Evolutionary conservation across 306 rosid genomes (phyloP).

Genomic region (Crotalaria pallida): DNA sequence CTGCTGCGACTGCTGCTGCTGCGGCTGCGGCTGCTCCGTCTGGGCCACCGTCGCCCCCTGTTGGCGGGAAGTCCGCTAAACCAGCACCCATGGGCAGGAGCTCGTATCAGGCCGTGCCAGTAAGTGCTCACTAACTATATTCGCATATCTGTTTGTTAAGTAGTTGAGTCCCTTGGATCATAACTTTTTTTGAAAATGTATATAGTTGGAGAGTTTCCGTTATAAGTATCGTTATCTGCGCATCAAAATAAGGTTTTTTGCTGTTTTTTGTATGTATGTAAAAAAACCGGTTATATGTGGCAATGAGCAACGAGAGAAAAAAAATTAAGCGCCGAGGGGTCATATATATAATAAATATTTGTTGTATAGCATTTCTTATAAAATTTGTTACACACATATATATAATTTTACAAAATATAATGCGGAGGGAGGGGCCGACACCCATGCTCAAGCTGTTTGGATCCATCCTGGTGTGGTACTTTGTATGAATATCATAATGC

Average conservation of each 20-base stretch:
- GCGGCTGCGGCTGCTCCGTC: slow-evolving; percentile 35
- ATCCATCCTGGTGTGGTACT: background rate
- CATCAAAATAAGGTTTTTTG: background rate
- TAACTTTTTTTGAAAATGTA: background rate
- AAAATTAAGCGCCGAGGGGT: too few species aligned
- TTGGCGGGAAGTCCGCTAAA: slow-evolving; percentile 51
- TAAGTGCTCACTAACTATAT: slow-evolving; percentile 26
- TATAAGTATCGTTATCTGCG: background rate
- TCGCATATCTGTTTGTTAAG: background rate
- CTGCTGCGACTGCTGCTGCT: slow-evolving; percentile 26
- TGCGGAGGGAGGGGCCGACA: too few species aligned
- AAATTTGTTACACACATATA: too few species aligned
- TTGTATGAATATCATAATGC: background rate
- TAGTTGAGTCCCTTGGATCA: background rate
- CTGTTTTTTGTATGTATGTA: background rate
- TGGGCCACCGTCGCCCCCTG: slow-evolving; percentile 71
- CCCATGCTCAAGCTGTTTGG: too few species aligned
- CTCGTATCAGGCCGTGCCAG: slow-evolving; percentile 54
- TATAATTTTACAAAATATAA: too few species aligned
- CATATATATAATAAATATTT: too few species aligned
- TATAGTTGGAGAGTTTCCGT: background rate
- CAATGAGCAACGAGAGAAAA: too few species aligned
- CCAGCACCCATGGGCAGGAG: slow-evolving; percentile 32
- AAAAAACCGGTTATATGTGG: background rate
- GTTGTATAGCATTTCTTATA: too few species aligned